Base-by-base conservation (phyloP, 768 basidiomycete species). In the Hericium rajendrae region DNA sequence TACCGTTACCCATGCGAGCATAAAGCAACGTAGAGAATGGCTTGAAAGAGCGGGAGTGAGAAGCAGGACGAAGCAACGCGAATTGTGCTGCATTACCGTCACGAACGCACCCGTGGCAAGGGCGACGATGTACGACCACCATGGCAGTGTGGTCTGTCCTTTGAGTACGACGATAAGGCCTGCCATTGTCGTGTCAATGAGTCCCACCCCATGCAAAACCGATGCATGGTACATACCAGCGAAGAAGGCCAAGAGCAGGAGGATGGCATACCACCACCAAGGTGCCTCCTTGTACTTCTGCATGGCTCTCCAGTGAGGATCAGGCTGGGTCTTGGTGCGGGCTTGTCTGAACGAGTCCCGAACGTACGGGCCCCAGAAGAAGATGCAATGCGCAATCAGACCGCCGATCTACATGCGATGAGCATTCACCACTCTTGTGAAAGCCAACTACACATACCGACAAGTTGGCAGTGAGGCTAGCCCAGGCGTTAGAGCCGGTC, bases 101-200 rank as follows among this genome's bases (percentile, higher is more conserved):
- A 54, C 13, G 41, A 54, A 24, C 12, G 54, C 72, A 39, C 82
- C 82, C 13, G 81, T 66, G 11, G 79, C 64, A 18, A 85, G 67
- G 0, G 84, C 81, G 51, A 81, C 66, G 38, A 86, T 76, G 64
- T 79, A 85, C 1, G 80, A 80, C 76, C 80, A 84, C 77, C 77
- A 80, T 4, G 83, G 79, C 16, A 86, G 73, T 0, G 82, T 82
- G 1, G 82, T 83, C 60, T 83, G 72, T 13, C 81, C 83, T 60
- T 76, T 80, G 54, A 85, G 70, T 18, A 82, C 81, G 77, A 62
- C 51, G 16, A 62, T 54, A 32, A 62, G 57, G 32, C 58, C 61
- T 58, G 32, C 5, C 38, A 39, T 20, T 15, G 24, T 6, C 49
- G 2, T 32, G 32, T 32, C 4, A 32, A 10, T n/a, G 16, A 20